Percentiles rank a stretch among this genome's conserved stretches.
Conservation (phyloP, 805 yeast species). For the Maudiozyma barnettii region DNA sequence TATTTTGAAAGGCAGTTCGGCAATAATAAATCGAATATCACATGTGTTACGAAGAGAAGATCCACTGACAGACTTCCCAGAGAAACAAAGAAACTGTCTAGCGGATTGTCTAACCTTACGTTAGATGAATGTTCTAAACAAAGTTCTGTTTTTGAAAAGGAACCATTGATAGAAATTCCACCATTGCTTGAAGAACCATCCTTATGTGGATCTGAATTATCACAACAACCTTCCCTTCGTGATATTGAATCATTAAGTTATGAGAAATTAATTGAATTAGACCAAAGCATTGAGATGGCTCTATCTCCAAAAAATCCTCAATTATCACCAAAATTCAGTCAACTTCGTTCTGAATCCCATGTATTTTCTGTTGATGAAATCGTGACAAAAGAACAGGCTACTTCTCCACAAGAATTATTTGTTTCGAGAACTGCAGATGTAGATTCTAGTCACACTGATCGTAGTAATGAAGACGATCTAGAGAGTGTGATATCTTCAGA, state of each 20-base stretch:
- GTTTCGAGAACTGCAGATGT: neutral
- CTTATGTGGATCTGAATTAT: neutral
- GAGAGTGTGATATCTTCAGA: neutral
- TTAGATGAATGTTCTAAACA: neutral
- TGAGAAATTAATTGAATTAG: constrained; percentile 20
- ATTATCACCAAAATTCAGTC: constrained; percentile 1
- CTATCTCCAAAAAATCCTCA: constrained; percentile 9
- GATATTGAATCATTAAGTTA: constrained; percentile 19
- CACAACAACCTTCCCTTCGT: constrained; percentile 9
- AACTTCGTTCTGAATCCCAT: constrained; percentile 11
- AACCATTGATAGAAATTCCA: neutral
- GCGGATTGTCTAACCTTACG: neutral
- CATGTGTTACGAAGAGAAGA: neutral
- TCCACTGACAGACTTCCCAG: neutral
- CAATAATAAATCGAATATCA: neutral
- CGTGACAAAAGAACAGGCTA: neutral
- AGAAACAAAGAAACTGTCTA: neutral
- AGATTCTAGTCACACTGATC: too few species aligned
- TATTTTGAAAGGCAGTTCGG: constrained; percentile 7
- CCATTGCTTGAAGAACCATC: neutral
- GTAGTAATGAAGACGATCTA: neutral
- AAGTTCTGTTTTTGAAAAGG: neutral
- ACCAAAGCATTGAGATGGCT: constrained; percentile 15
- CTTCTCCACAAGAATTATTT: neutral
- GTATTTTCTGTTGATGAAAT: constrained; percentile 9